A percentile compares a stretch with the other conserved stretches of the same genome.
phyloP scores from a whole-genome alignment of 1,284 basidiomycete genomes.

The Puccinia polysora region DNA sequence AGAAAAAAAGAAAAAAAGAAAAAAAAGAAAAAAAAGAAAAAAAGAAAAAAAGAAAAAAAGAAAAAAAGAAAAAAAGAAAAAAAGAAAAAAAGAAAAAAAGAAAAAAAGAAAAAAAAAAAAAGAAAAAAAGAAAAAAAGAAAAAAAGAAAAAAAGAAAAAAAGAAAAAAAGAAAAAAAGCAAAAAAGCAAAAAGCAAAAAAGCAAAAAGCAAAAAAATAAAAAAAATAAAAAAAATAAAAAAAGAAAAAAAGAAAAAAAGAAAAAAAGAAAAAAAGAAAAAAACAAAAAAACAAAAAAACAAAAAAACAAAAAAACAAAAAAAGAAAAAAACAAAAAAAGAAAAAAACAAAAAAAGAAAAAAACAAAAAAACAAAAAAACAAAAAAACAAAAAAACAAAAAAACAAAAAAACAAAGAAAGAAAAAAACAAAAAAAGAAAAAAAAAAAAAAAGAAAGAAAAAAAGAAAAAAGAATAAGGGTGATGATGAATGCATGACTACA shows the following conservation, averaged over 20 bases:
- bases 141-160: not conserved
- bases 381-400: no score
- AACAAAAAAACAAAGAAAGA: no score
- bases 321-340: no score
- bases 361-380: no score
- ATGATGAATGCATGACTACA: no score
- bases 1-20: not conserved
- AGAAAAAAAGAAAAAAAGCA: not conserved
- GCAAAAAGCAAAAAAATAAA: no score
- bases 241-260: not conserved
- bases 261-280: not conserved
- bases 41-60: not conserved
- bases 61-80: not conserved
- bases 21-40: not conserved
- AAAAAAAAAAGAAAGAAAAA: no score
- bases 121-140: not conserved
- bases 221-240: no score
- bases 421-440: no score
- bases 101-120: not conserved
- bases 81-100: not conserved
- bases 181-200: no score
- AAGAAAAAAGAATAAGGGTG: no score
- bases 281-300: not conserved
- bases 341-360: no score
- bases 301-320: not conserved